These are phyloP conservation scores for Blastobotrys attinorum DNA, from an alignment of 805 yeast genomes.

Conservation along the genomic window DNA sequence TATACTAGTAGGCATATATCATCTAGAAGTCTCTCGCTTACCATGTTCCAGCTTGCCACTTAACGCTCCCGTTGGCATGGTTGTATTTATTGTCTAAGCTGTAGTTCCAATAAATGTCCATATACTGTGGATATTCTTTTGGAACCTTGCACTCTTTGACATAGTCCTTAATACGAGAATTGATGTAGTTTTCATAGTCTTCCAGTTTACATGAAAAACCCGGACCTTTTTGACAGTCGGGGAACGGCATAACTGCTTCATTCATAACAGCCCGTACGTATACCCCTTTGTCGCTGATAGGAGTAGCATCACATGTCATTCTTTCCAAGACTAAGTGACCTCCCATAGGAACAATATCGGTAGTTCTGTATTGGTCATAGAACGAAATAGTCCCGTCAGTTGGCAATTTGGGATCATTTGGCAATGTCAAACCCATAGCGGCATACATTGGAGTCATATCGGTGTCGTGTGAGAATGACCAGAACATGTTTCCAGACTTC, in stretches of 20 bases:
- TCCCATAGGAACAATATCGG: constrained; percentile 51
- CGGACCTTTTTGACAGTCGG: constrained; percentile 43
- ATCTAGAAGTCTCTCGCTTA: no score
- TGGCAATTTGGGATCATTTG: constrained; percentile 36
- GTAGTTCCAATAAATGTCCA: background rate
- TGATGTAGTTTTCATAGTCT: constrained; percentile 19
- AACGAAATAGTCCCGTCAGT: constrained; percentile 36
- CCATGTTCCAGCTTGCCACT: background rate
- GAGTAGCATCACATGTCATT: constrained; percentile 30
- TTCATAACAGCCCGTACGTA: constrained; percentile 45
- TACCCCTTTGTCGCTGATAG: background rate
- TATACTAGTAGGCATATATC: no score
- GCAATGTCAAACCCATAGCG: constrained; percentile 38
- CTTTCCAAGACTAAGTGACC: constrained; percentile 46
- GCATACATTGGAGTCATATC: constrained; percentile 44
- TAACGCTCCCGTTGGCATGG: background rate
- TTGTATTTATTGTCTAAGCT: background rate
- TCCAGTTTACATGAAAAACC: constrained; percentile 39
- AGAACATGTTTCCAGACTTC: constrained; percentile 32
- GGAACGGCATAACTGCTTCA: constrained; percentile 47
- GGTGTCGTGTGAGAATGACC: constrained; percentile 49
- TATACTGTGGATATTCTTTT: background rate
- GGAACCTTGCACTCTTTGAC: constrained; percentile 8
- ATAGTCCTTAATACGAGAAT: constrained; percentile 8
- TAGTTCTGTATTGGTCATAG: constrained; percentile 39